A percentile compares a stretch with the other conserved stretches of the same genome.
Conservation (phyloP, 257 asterid species). For the Datura wrightii region DNA sequence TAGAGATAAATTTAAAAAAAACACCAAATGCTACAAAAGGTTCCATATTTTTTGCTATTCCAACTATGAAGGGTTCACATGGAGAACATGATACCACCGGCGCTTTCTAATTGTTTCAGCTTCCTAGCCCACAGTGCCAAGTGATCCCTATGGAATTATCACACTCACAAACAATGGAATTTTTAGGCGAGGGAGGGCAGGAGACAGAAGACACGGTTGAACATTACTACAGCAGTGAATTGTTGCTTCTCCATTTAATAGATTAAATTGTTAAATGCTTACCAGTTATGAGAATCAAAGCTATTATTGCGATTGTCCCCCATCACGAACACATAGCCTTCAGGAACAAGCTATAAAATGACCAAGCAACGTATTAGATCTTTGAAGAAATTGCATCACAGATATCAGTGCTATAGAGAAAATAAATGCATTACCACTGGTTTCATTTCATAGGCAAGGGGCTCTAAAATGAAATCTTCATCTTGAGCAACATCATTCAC, state of each 20-base stretch:
- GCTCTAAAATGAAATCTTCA: slow-evolving; percentile 90
- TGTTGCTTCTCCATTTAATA: not conserved
- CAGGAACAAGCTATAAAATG: slow-evolving; percentile 74
- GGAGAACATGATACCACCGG: slow-evolving; percentile 7
- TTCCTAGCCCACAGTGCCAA: not conserved
- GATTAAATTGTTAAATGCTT: not conserved
- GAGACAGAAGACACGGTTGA: not conserved
- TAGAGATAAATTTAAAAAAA: not conserved
- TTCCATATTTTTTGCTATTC: not conserved
- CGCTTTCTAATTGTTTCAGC: not conserved
- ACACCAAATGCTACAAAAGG: not conserved
- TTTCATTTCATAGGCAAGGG: slow-evolving; percentile 84
- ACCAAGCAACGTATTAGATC: slow-evolving; percentile 21
- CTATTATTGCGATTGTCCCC: slow-evolving; percentile 98
- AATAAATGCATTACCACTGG: slow-evolving; percentile 58
- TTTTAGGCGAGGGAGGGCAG: not conserved
- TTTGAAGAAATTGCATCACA: not conserved
- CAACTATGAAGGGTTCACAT: not conserved
- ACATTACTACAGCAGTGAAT: not conserved
- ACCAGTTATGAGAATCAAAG: slow-evolving; percentile 94
- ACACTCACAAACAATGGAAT: not conserved
- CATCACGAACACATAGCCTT: slow-evolving; percentile 87
- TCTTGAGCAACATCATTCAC: slow-evolving; percentile 78
- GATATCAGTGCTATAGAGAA: not conserved
- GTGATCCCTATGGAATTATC: not conserved